Evolutionary conservation across 192 early-diverging fungal genomes (phyloP), one percentile per base, ranked within the genome.

Genomic region (Kickxella alabastrina): DNA sequence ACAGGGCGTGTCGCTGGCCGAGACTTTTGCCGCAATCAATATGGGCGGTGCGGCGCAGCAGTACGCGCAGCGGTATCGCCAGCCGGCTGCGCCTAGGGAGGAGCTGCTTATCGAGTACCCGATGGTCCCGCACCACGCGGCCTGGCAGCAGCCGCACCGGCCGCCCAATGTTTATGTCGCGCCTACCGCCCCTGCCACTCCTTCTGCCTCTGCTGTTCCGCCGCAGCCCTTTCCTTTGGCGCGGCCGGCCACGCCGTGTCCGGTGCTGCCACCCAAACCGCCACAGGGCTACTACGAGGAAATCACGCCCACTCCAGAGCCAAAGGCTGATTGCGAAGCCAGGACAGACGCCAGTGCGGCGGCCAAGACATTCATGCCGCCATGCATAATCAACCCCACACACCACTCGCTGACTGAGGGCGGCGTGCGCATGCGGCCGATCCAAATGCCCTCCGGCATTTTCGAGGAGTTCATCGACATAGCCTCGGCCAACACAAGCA

Each of bases 391-490:
- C 26, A 36, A 14, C 22, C 36, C 39, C 14, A 57, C 62, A 46
- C 57, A 82, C 58, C 55, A 80, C 63, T 52, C 72, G 13, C 24
- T 68, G 39, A 75, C 72, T 3, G 72, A 78, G 54, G 78, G 73
- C 56, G 84, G 83, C 28, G 68, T 68, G 45, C 78, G 81, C 31
- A 71, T 93, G 56, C 80, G 91, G 34, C 74, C 61, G 12, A 61
- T 93, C 22, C 67, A 76, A 40, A 51, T 92, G 13, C 90, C 91
- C 28, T 53, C 61, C n/a, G 68, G 75, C 7, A 62, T 93, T 21
- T 60, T 86, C 8, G 78, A 83, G 2, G 75, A 77, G 25, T 95
- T 95, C 44, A 55, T 89, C 26, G 65, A 72, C 39, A 82, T 92
- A 46, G 90, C 92, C 1, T 50, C 59, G 8, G 28, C 28, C 6